Evolutionary conservation across 1,284 basidiomycete genomes (phyloP).

Genomic region (Inonotus hispidus): DNA sequence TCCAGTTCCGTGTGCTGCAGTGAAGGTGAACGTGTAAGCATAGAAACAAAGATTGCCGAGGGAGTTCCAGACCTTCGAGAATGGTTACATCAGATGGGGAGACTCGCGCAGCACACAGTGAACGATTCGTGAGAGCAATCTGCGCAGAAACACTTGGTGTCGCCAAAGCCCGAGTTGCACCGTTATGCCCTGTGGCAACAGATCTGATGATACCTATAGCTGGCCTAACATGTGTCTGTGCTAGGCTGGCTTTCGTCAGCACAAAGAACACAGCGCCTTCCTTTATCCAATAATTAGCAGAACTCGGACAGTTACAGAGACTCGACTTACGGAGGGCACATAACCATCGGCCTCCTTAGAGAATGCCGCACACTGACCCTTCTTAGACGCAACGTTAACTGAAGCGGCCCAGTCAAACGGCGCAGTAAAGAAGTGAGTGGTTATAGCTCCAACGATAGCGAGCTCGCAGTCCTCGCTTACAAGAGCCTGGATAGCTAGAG

Average conservation of each 20-base stretch:
- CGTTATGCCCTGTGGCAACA: constrained; percentile 16
- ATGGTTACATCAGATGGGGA: neutral
- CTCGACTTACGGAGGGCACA: constrained; percentile 17
- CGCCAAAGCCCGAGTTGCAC: constrained; percentile 15
- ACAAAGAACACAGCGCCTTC: constrained; percentile 16
- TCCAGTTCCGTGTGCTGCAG: constrained; percentile 19
- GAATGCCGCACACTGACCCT: constrained; percentile 19
- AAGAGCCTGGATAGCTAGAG: constrained; percentile 14
- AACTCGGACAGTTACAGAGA: neutral
- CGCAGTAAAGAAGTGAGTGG: constrained; percentile 20
- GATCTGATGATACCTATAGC: constrained; percentile 14
- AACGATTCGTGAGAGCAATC: neutral
- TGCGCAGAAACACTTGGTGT: constrained; percentile 16
- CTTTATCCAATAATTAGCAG: neutral
- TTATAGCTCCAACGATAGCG: constrained; percentile 19
- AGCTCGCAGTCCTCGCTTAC: constrained; percentile 12
- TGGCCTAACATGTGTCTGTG: neutral
- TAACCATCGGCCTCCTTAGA: constrained; percentile 21
- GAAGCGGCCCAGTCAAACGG: constrained; percentile 19
- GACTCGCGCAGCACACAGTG: neutral
- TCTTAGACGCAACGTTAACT: constrained; percentile 14
- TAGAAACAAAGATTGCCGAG: neutral
- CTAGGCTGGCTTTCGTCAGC: constrained; percentile 1
- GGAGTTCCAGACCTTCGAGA: constrained; percentile 9
- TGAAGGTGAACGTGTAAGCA: neutral